A percentile compares a stretch with the other conserved stretches of the same genome.
Evolutionary conservation across 345 rosid genomes (phyloP).

Genomic region (Populus nigra): DNA sequence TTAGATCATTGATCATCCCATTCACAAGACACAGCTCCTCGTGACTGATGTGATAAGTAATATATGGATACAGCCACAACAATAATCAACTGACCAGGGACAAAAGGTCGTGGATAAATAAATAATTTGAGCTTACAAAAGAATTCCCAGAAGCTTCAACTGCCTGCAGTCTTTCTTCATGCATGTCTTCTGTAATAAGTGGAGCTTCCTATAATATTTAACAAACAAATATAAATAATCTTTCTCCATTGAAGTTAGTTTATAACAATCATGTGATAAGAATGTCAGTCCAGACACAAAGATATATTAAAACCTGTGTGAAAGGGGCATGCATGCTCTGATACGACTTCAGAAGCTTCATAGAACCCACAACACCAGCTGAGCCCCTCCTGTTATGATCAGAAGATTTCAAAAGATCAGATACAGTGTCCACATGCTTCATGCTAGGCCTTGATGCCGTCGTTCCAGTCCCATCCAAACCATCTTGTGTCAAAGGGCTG

Average conservation of each 20-base stretch:
- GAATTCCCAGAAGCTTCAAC: conserved; percentile 84
- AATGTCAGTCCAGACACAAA: conserved; percentile 4
- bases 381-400: conserved; percentile 69
- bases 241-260: not conserved
- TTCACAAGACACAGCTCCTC: not conserved
- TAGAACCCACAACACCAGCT: conserved; percentile 74
- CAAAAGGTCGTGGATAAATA: conserved; percentile 9
- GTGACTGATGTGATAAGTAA: not conserved
- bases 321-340: conserved; percentile 92
- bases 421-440: conserved; percentile 33
- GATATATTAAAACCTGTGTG: conserved; percentile 61
- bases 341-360: conserved; percentile 79
- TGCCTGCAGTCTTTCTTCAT: conserved; percentile 92
- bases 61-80: not conserved
- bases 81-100: not conserved
- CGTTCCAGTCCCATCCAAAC: conserved; percentile 24
- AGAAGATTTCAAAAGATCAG: conserved; percentile 38
- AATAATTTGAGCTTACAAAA: conserved; percentile 55
- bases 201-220: conserved; percentile 63
- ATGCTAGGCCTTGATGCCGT: conserved; percentile 14
- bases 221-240: conserved; percentile 3
- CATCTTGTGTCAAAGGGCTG: conserved; percentile 37
- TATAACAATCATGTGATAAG: not conserved
- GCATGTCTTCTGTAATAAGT: conserved; percentile 99
- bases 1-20: not conserved